Conservation (phyloP, 495 filamentous ascomycete species). For the Podospora sp. region DNA sequence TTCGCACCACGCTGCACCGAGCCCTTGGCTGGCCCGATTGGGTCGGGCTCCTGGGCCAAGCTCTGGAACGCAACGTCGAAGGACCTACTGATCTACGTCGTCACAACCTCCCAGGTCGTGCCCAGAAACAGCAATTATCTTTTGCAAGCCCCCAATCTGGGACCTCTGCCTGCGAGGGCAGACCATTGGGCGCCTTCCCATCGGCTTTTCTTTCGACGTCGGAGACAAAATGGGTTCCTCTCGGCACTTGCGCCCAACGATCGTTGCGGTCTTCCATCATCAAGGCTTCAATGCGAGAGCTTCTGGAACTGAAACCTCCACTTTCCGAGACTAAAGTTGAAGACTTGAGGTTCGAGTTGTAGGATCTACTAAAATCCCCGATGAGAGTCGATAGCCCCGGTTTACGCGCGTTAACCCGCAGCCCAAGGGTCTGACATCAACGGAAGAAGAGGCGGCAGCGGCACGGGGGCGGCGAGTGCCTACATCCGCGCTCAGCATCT, state of each 20-base stretch:
- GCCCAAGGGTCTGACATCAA: no score
- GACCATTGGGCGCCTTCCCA: conserved; percentile 8
- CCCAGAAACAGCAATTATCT: conserved; percentile 22
- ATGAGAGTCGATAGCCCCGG: background rate
- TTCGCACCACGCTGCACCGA: conserved; percentile 28
- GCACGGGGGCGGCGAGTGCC: conserved; percentile 5
- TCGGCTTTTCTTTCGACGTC: conserved; percentile 13
- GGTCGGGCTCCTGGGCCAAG: conserved; percentile 5
- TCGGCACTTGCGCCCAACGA: conserved; percentile 20
- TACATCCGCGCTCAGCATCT: conserved; percentile 10
- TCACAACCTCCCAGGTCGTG: background rate
- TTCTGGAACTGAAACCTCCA: background rate
- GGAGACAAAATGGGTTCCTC: background rate
- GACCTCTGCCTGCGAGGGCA: background rate
- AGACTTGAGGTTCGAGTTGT: background rate
- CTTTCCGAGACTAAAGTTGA: background rate
- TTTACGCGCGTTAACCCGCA: background rate
- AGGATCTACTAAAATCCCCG: background rate
- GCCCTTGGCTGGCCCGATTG: conserved; percentile 11
- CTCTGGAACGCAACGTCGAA: conserved; percentile 15
- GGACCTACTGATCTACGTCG: conserved; percentile 18
- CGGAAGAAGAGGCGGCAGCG: conserved; percentile 1
- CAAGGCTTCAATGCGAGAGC: background rate
- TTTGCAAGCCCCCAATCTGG: conserved; percentile 23
- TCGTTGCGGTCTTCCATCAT: background rate